Percentiles rank a stretch among this genome's conserved stretches.
phyloP scores from a whole-genome alignment of 2,329 filamentous ascomycete species.

The Cladobotryum mycophilum region DNA sequence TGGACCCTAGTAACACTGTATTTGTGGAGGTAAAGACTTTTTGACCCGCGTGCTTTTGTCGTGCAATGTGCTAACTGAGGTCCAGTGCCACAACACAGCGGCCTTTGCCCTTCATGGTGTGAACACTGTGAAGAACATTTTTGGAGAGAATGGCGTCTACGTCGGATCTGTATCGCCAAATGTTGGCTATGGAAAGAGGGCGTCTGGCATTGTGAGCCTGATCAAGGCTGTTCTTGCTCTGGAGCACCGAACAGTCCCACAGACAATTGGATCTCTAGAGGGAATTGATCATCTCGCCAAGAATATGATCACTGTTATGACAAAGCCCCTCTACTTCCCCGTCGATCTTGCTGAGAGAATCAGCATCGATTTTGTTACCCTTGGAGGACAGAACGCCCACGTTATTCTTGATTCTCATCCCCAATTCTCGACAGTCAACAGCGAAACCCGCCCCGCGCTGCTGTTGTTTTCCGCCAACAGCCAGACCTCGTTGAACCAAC shows the following conservation, averaged over 20 bases:
- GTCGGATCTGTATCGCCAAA: conserved; percentile 20
- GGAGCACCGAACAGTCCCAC: background rate
- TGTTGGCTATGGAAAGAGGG: conserved; percentile 22
- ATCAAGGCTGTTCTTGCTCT: conserved; percentile 19
- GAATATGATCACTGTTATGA: background rate
- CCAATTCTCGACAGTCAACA: background rate
- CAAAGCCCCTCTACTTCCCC: background rate
- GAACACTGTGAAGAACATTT: conserved; percentile 26
- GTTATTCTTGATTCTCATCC: background rate
- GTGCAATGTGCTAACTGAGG: conserved; percentile 4
- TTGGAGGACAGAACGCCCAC: background rate
- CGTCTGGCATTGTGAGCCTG: conserved; percentile 18
- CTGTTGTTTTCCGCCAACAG: conserved; percentile 8
- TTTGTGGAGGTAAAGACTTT: conserved; percentile 14
- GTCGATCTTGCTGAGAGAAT: background rate
- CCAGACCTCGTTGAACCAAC: conserved; percentile 3
- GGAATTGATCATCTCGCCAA: background rate
- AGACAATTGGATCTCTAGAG: background rate
- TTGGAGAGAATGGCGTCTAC: conserved; percentile 20
- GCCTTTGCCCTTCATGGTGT: conserved; percentile 34
- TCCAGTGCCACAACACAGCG: conserved; percentile 39
- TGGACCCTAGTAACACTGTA: conserved; percentile 1
- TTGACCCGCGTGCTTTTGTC: too few relatives aligned
- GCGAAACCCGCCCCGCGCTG: background rate
- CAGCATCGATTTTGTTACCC: conserved; percentile 1